Evolutionary conservation across 1,139 yeast species (phyloP), one percentile per base, ranked within the genome.

Genomic region (Suhomyces wounanorum): DNA sequence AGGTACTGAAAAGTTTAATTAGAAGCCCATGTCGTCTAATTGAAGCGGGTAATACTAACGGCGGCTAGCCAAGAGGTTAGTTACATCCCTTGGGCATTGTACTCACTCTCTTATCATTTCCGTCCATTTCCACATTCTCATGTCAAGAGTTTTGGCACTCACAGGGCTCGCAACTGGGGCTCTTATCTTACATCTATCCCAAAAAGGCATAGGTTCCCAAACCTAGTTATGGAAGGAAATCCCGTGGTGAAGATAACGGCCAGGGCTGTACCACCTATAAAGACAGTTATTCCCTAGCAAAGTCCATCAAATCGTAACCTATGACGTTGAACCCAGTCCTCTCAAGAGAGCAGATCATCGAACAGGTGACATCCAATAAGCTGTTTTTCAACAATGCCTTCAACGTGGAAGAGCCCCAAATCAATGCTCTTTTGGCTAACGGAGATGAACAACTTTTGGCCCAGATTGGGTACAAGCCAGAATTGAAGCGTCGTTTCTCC

Each of bases 401-500:
- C 45, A 66, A 67, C 53, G 71, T 66, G n/a, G 68, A 65, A 48
- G 70, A 78, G 18, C 63, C 63, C 8, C 53, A 45, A 11, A 58
- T 60, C 46, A 55, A 58, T 48, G 61, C 62, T 3, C 49, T 59
- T 1, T 53, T 59, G 13, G 50, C 56, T 35, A 40, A 50, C 14
- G 54, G 55, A 13, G 57, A 53, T n/a, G 55, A 52, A 8, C 49
- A 53, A 25, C 44, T 53, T 16, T 50, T 53, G 47, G 56, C 56
- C 13, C 56, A 53, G 44, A 53, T 53, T 14, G 82, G 83, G 8
- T 78, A 78, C 59, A 77, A 77, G 60, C 78, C 77, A 47, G 83
- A 79, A 55, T 64, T 79, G 55, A 66, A 65, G 52, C 66, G 83
- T 58, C 71, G 71, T 40, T 78, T 75, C 59, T 66, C 77, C 4